Evolutionary conservation across 352 stramenopile species (phyloP), one percentile per base, ranked within the genome.

Genomic region (Hyaloperonospora arabidopsidis): DNA sequence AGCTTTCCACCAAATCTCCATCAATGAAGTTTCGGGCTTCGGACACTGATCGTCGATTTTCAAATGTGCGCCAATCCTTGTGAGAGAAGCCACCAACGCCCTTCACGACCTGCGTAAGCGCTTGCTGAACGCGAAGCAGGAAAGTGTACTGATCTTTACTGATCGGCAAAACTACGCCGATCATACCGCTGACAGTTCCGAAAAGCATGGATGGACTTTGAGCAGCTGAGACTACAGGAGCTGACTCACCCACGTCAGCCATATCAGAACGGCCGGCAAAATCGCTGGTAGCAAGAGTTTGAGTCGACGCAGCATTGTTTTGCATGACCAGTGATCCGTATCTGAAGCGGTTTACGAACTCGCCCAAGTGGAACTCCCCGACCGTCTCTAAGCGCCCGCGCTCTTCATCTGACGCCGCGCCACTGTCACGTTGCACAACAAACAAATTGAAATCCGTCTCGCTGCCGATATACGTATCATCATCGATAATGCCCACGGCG

Each of bases 391-490:
- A 63, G 12, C 93, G 87, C 0, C 86, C 83, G 15, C 91, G 79
- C 38, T 97, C 89, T 78, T 98, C 93, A 65, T 98, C 92, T 2
- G 86, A 97, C 2, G 81, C 72, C 6, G 92, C 89, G 32, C 92
- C 86, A 23, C 77, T 93, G 70, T 98, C 98, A 23, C 93, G 79
- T 43, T 94, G 81, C 11, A 98, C 74, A 5, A 92, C 87, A 70
- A 98, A 98, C 34, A 98, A 62, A 65, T 98, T 98, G 62, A 96
- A 97, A 63, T 95, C 91, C 13, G 87, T 95, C 64, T 98, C 95
- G 18, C 80, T 92, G 23, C 89, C 93, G n/a, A 98, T 79, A 64
- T 97, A 97, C 11, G 94, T 95, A 60, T 97, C 88, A 41, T 97
- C 86, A 34, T 97, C 93, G 2, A 97, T 55, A 61, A 98, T 97